Evolutionary conservation across 768 basidiomycete genomes (phyloP).

Genomic region (Rhizopogon roseolus): DNA sequence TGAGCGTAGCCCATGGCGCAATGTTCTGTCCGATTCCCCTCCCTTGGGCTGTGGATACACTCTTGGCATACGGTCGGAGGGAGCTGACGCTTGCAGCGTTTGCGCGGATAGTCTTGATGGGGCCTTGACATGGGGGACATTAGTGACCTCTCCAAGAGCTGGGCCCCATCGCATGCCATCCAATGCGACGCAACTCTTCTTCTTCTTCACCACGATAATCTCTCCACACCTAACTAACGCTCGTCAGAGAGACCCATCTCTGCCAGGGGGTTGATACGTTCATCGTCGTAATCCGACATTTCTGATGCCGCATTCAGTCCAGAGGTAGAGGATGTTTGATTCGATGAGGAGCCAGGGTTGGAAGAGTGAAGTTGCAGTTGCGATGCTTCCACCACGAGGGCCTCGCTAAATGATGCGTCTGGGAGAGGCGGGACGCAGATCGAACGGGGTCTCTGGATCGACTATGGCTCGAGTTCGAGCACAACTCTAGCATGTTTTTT

Average conservation of each 20-base stretch:
- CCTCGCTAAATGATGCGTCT: slow-evolving; percentile 50
- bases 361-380: not conserved
- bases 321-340: not conserved
- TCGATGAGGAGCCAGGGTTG: slow-evolving; percentile 5
- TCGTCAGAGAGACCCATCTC: slow-evolving; percentile 88
- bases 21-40: slow-evolving; percentile 50
- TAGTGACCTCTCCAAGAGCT: slow-evolving; percentile 56
- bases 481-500: too few relatives aligned
- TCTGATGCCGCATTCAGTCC: not conserved
- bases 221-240: slow-evolving; percentile 88
- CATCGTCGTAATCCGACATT: slow-evolving; percentile 29
- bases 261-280: slow-evolving; percentile 77
- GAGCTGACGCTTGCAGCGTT: slow-evolving; percentile 41
- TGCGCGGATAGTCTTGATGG: slow-evolving; percentile 29
- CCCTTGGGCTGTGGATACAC: slow-evolving; percentile 13
- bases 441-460: slow-evolving; percentile 62
- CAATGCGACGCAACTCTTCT: slow-evolving; percentile 58
- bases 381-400: slow-evolving; percentile 39
- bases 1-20: slow-evolving; percentile 54
- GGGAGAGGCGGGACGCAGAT: slow-evolving; percentile 62
- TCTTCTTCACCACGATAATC: slow-evolving; percentile 72
- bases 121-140: slow-evolving; percentile 34
- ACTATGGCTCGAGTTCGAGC: too few relatives aligned
- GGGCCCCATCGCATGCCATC: slow-evolving; percentile 52
- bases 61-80: slow-evolving; percentile 45